phyloP scores from a whole-genome alignment of 805 yeast species.

The Sugiyamaella qingdaonensis region DNA sequence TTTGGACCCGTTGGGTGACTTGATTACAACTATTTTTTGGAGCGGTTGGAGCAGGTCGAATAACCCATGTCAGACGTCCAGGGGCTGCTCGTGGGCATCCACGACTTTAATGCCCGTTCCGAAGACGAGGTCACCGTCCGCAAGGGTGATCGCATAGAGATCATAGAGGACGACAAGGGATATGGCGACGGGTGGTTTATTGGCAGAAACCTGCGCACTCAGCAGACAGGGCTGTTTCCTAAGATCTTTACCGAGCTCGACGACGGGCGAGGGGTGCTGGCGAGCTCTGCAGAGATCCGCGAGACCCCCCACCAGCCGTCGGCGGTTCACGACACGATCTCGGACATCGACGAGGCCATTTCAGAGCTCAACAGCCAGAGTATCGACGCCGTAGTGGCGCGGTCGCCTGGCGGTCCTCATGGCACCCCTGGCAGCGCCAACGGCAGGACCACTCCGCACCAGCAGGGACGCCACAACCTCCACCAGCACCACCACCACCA shows the following conservation, averaged over 20 bases:
- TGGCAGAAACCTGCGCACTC: conserved; percentile 70
- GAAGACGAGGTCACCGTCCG: conserved; percentile 83
- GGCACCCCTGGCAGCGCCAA: background rate
- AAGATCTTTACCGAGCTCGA: conserved; percentile 61
- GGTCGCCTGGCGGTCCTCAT: background rate
- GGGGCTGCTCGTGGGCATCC: conserved; percentile 41
- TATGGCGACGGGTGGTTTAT: conserved; percentile 97
- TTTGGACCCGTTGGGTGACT: too few relatives aligned
- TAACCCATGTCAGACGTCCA: background rate
- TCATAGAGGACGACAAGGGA: conserved; percentile 87
- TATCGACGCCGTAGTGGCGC: conserved; percentile 18
- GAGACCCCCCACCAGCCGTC: background rate
- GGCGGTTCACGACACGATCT: conserved; percentile 27
- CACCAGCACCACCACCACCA: background rate
- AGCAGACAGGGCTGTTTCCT: conserved; percentile 84
- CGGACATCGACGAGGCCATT: conserved; percentile 40
- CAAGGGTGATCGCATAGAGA: conserved; percentile 82
- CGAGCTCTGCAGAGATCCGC: background rate
- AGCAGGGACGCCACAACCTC: background rate
- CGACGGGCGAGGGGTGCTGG: background rate
- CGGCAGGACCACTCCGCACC: background rate
- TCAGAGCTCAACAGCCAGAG: conserved; percentile 25
- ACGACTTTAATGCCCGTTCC: conserved; percentile 79
- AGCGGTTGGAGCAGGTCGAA: background rate
- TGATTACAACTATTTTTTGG: too few relatives aligned